phyloP scores from a whole-genome alignment of 441 rosid genomes.

The Sinapis alba region DNA sequence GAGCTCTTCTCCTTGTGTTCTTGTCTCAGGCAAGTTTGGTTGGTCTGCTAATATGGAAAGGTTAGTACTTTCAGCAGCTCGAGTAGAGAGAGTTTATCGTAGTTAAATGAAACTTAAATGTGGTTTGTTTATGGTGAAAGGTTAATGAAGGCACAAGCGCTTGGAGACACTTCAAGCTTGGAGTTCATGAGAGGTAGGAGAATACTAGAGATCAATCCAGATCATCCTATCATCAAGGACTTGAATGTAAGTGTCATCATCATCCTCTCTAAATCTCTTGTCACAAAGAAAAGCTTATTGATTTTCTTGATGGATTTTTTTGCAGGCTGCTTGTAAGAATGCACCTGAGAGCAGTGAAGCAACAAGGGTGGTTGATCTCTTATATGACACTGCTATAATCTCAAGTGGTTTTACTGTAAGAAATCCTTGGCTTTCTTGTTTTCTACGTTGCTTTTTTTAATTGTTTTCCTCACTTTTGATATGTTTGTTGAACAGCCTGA shows the following conservation, averaged over 20 bases:
- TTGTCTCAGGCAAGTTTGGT: conserved; percentile 95
- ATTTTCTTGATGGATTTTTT: not conserved
- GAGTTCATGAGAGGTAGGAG: conserved; percentile 98
- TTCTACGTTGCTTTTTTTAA: not conserved
- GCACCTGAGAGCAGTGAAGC: too few species aligned
- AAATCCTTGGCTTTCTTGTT: not conserved
- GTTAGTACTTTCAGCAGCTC: not conserved
- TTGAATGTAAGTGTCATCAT: conserved; percentile 65
- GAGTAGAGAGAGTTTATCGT: too few species aligned
- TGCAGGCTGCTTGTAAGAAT: too few species aligned
- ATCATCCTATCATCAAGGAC: conserved; percentile 89
- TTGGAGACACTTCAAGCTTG: conserved; percentile 91
- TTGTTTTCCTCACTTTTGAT: not conserved
- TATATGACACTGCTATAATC: conserved; percentile 86
- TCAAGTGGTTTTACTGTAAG: conserved; percentile 96
- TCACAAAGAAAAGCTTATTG: not conserved
- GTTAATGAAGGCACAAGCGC: conserved; percentile 98
- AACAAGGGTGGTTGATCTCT: conserved; percentile 84
- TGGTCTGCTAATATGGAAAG: conserved; percentile 99
- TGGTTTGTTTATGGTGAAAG: not conserved
- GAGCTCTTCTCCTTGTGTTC: conserved; percentile 94
- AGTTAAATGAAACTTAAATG: too few species aligned
- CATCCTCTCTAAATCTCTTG: not conserved
- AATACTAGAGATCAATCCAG: conserved; percentile 90
- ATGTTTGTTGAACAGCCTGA: conserved; percentile 67